These are phyloP conservation scores for Gnomoniopsis sp. DNA, from an alignment of 2,329 filamentous ascomycete genomes.

Conservation along the genomic window DNA sequence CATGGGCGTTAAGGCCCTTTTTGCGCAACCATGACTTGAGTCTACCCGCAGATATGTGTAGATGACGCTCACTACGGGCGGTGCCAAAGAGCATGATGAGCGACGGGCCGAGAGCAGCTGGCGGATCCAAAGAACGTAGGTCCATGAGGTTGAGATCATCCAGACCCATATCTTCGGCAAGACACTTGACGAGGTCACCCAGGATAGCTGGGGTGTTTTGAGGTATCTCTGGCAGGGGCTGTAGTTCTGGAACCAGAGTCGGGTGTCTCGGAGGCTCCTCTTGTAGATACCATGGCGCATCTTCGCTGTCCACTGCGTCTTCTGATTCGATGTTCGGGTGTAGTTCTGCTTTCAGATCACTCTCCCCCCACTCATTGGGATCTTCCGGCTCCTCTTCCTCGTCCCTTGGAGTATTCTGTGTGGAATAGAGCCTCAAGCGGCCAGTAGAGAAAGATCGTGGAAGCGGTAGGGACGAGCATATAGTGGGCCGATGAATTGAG, in stretches of 20 bases:
- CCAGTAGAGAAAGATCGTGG: background rate
- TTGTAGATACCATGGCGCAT: slow-evolving; percentile 75
- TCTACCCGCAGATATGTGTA: slow-evolving; percentile 88
- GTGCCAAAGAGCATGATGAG: slow-evolving; percentile 92
- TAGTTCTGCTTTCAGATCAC: background rate
- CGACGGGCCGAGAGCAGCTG: slow-evolving; percentile 81
- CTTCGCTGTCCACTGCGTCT: slow-evolving; percentile 11
- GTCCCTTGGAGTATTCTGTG: background rate
- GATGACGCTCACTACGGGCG: slow-evolving; percentile 85
- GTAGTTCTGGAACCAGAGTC: slow-evolving; percentile 42
- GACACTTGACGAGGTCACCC: slow-evolving; percentile 68
- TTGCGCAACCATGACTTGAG: slow-evolving; percentile 81
- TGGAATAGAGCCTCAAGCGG: slow-evolving; percentile 5
- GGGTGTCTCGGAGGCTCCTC: slow-evolving; percentile 58
- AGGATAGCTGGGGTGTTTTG: slow-evolving; percentile 68
- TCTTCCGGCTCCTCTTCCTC: slow-evolving; percentile 13
- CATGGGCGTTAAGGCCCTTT: slow-evolving; percentile 69
- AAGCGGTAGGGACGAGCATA: background rate
- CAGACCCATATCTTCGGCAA: slow-evolving; percentile 81
- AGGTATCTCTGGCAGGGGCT: slow-evolving; percentile 54
- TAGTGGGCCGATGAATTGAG: background rate
- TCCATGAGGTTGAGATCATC: slow-evolving; percentile 80
- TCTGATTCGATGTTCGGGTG: background rate
- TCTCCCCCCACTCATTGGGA: slow-evolving; percentile 8
- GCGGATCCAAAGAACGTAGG: slow-evolving; percentile 77